Conservation (phyloP, 2,329 filamentous ascomycete genomes). For the Cladophialophora bantiana region DNA sequence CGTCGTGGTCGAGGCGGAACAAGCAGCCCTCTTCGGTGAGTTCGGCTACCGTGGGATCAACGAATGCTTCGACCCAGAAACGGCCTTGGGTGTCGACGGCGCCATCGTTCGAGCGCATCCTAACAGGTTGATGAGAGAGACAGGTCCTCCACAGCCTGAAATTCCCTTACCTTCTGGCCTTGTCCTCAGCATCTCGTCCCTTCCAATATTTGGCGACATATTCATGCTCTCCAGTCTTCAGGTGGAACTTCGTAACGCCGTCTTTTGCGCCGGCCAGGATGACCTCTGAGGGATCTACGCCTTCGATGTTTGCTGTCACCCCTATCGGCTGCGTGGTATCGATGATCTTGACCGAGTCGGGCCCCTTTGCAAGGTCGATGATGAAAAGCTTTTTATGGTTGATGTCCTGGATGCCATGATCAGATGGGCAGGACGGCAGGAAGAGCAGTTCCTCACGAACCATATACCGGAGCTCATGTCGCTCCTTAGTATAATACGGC, state of each 20-base stretch:
- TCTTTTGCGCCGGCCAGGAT: slow-evolving; percentile 82
- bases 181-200: slow-evolving; percentile 56
- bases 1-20: slow-evolving; percentile 71
- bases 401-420: slow-evolving; percentile 75
- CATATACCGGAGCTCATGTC: slow-evolving; percentile 52
- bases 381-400: slow-evolving; percentile 76
- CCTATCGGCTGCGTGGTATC: slow-evolving; percentile 66
- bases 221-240: slow-evolving; percentile 61
- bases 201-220: slow-evolving; percentile 66
- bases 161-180: slow-evolving; percentile 52
- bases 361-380: slow-evolving; percentile 70
- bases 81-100: slow-evolving; percentile 79
- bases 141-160: neutral
- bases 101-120: slow-evolving; percentile 76
- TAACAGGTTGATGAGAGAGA: slow-evolving; percentile 40
- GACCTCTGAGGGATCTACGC: slow-evolving; percentile 64
- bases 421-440: slow-evolving; percentile 43
- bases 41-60: slow-evolving; percentile 72
- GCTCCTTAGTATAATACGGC: slow-evolving; percentile 49
- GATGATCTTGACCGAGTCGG: slow-evolving; percentile 63
- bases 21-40: slow-evolving; percentile 67
- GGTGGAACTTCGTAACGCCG: slow-evolving; percentile 79
- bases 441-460: slow-evolving; percentile 22
- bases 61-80: slow-evolving; percentile 89
- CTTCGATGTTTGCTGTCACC: slow-evolving; percentile 79